Base-by-base conservation (phyloP, 2,329 filamentous ascomycete species). In the Neopestalotiopsis sp. region DNA sequence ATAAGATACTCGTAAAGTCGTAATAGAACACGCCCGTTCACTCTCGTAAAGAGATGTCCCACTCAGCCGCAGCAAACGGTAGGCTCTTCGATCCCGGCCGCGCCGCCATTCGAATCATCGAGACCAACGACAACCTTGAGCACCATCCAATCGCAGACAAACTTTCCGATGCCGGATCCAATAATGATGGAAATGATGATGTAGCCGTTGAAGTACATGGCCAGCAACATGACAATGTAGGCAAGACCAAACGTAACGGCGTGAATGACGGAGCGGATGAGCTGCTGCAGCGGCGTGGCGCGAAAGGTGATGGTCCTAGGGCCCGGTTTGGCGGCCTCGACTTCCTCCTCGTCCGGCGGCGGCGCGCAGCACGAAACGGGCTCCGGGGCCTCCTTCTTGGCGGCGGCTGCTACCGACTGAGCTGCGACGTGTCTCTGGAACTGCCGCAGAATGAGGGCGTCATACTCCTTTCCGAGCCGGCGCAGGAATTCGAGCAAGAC, bases 141-240 rank as follows among this genome's bases (percentile, higher is more conserved):
- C 30, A 82, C 82, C 75, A 86, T 77, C 86, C 86, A 88, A 74
- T 87, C 85, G 72, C 83, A 86, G n/a, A 86, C 71, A 73, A 87
- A 87, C 77, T 87, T 87, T 69, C 86, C 86, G 59, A 87, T 71
- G 7, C 83, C 82, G 10, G 84, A 84, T 4, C 86, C 86, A 57
- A 87, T 74, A 34, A 84, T 75, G 63, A 84, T 83, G 65, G 78
- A 80, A 67, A 84, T 80, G 68, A 84, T 82, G 67, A 84, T 77
- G 68, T 82, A 84, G 34, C 82, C 82, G 57, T 84, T 84, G 70
- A 82, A 84, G 57, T 80, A 81, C 82, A 84, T 84, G 64, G 81
- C 82, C 59, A 84, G 74, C 70, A 84, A 69, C 82, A 84, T 84
- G 67, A 84, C 70, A 14, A 84, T 78, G 66, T 84, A 84, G 1